Conservation (phyloP, 768 basidiomycete species). For the Tulasnella calospora region DNA sequence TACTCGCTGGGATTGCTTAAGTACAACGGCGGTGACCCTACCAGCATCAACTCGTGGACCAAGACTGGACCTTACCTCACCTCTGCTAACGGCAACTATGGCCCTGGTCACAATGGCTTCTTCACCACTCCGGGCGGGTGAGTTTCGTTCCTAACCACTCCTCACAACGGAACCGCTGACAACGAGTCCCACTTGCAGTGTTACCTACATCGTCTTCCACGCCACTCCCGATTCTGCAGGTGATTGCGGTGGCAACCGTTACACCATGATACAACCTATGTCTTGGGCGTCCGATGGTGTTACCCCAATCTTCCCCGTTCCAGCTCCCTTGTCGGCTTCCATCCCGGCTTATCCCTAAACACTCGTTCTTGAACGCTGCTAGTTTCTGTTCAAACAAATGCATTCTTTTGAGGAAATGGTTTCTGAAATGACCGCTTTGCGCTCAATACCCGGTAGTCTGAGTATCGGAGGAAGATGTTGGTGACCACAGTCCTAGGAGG, state of each 20-base stretch:
- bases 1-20: constrained; percentile 9
- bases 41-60: neutral
- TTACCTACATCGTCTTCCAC: constrained; percentile 19
- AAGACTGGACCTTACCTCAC: constrained; percentile 11
- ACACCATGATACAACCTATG: constrained; percentile 25
- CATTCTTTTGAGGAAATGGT: neutral
- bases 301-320: neutral
- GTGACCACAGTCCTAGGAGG: too few relatives aligned
- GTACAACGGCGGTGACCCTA: neutral
- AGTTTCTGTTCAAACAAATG: neutral
- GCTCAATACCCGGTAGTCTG: neutral
- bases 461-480: neutral
- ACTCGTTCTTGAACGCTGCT: neutral
- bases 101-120: constrained; percentile 27
- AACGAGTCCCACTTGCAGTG: neutral
- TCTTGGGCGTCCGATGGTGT: constrained; percentile 17
- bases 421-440: neutral
- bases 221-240: constrained; percentile 19
- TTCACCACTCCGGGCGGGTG: constrained; percentile 24
- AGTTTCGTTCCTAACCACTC: neutral
- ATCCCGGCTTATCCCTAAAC: neutral
- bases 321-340: neutral
- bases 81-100: constrained; percentile 10
- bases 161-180: neutral
- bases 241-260: constrained; percentile 24